Percentiles rank a stretch among this genome's conserved stretches.
Evolutionary conservation across 225 moss, liverwort and hornwort genomes (phyloP).

Genomic region (Sphagnum contortum): DNA sequence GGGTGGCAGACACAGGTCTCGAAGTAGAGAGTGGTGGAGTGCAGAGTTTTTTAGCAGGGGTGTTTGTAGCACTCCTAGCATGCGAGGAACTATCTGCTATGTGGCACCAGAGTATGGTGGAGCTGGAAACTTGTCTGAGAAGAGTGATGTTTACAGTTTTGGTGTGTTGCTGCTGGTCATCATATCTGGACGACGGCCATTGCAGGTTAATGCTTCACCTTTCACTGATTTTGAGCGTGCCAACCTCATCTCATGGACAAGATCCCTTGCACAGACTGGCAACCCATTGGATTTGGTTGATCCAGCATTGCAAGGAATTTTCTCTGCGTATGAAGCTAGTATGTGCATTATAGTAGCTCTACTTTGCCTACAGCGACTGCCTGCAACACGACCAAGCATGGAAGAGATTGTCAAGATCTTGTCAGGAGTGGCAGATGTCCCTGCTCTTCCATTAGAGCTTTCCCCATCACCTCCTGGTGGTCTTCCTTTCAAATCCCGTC

Average conservation of each 20-base stretch:
- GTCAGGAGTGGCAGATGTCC: slow-evolving; percentile 51
- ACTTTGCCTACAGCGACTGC: slow-evolving; percentile 82
- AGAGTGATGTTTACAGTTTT: slow-evolving; percentile 96
- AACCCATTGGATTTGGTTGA: slow-evolving; percentile 86
- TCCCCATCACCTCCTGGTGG: slow-evolving; percentile 72
- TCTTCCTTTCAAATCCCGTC: slow-evolving; percentile 44
- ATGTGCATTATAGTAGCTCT: slow-evolving; percentile 88
- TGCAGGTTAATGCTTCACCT: slow-evolving; percentile 87
- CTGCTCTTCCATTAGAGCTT: slow-evolving; percentile 76
- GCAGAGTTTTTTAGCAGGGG: slow-evolving; percentile 63
- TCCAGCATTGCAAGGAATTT: slow-evolving; percentile 46
- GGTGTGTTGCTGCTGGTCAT: slow-evolving; percentile 85
- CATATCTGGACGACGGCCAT: slow-evolving; percentile 82
- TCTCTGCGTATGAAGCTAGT: slow-evolving; percentile 68
- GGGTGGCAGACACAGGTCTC: slow-evolving; percentile 59
- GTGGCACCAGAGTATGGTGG: slow-evolving; percentile 96
- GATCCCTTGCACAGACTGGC: slow-evolving; percentile 73
- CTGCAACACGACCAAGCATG: slow-evolving; percentile 79
- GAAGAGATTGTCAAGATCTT: slow-evolving; percentile 86
- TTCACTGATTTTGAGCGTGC: slow-evolving; percentile 87
- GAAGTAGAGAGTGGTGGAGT: slow-evolving; percentile 79
- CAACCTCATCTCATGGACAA: slow-evolving; percentile 89
- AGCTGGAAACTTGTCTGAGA: slow-evolving; percentile 76
- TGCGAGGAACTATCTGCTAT: slow-evolving; percentile 98
- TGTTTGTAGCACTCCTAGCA: slow-evolving; percentile 87